Base-by-base conservation (phyloP, 345 rosid genomes). In the Moricandia moricandioides region DNA sequence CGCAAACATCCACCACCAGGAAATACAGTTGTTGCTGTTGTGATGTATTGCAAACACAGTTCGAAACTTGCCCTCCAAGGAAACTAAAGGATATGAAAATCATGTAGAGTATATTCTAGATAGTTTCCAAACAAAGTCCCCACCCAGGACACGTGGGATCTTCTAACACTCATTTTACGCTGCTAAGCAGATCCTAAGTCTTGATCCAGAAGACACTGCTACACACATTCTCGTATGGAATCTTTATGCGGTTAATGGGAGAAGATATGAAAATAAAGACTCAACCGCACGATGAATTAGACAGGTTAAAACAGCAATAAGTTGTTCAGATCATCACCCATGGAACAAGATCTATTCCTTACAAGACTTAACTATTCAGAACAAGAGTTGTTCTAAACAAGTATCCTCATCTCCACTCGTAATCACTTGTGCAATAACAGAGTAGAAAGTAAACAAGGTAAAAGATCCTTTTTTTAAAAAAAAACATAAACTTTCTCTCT, bases 171-270 rank as follows among this genome's bases (percentile, higher is more conserved):
- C n/a, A n/a, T n/a, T n/a, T n/a, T 76, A 74, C 24, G 93, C 91
- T 0, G 98, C 93, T 37, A 86, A 84, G 67, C 82, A 90, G 35
- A 77, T 88, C 16, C 68, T 91, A 18, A 84, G 67, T 75, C 80
- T 85, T 57, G 81, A 85, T 76, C 69, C 87, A 16, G 87, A 82
- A 74, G 97, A 90, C 70, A 71, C 82, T 63, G 88, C 89, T 39
- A 80, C 97, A 6, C 80, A 82, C 56, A 63, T 88, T 63, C 78
- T 91, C 78, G 85, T 40, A 4, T 40, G 14, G 49, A 40, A 40
- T 40, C 49, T 40, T 40, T 40, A 40, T 40, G 49, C 49, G 49
- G 49, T 12, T n/a, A 40, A 40, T 11, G 49, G 49, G 4, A 40
- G 49, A 40, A n/a, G n/a, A n/a, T n/a, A n/a, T n/a, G n/a, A n/a